Evolutionary conservation across 1,139 yeast species (phyloP), one percentile per base, ranked within the genome.

Genomic region (Geotrichum bryndzae): DNA sequence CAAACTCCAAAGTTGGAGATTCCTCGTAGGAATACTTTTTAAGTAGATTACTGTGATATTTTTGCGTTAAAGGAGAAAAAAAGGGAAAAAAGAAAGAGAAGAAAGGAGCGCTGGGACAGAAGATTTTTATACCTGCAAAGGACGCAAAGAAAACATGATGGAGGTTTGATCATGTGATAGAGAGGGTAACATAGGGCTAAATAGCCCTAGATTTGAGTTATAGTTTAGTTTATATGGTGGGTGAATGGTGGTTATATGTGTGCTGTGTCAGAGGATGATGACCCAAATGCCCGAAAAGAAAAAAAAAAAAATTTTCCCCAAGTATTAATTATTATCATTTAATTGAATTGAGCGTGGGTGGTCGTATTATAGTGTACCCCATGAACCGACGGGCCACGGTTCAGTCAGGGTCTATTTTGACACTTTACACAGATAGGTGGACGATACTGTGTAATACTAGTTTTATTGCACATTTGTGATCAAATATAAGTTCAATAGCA

Each of bases 1-100:
- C 62, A 63, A 50, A 38, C 73, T 68, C 72, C 73, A 63, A 67
- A 67, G 46, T 6, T 66, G 67, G 74, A 72, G 75, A 65, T 75
- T 68, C 75, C 77, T 74, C 77, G 67, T 70, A 72, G 75, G 74
- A 73, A 74, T 70, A 71, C 76, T 72, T 71, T 69, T 63, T 62
- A 68, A 72, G 71, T 71, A 73, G 68, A 60, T 61, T 59, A 56
- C 61, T 59, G 61, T 59, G 58, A 67, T 62, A 63, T 59, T 68
- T 71, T 70, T 67, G 77, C 76, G 77, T 74, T 73, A 67, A 64
- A 61, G 67, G 64, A 61, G 62, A 63, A 65, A 64, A 64, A 62
- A 53, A 59, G 18, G 18, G 52, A 41, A 48, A 59, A 51, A 33
- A 45, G 22, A 22, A 15, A 56, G 50, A 25, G 50, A 31, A 51